Conservation (phyloP, 768 basidiomycete genomes). For the Tricholoma matsutake region DNA sequence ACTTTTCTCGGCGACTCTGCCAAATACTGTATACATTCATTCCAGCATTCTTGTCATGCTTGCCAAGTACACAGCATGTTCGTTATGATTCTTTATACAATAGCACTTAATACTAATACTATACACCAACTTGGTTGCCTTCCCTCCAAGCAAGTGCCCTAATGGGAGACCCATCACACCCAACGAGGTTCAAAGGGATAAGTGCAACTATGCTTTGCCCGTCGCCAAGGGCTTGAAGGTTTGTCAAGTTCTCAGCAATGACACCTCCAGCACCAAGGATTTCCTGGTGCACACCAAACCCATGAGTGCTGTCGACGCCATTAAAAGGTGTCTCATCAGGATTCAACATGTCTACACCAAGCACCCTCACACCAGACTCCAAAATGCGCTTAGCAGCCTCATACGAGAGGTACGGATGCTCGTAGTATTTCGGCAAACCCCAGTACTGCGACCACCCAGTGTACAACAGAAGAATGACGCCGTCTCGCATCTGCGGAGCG, state of each 20-base stretch:
- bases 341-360: conserved; percentile 64
- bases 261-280: conserved; percentile 60
- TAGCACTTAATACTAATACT: too few relatives aligned
- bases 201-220: conserved; percentile 42
- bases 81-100: too few relatives aligned
- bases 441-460: conserved; percentile 69
- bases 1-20: neutral
- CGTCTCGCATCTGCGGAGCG: conserved; percentile 35
- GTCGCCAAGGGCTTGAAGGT: conserved; percentile 41
- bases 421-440: conserved; percentile 46
- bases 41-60: neutral
- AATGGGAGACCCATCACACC: conserved; percentile 68
- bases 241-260: conserved; percentile 70
- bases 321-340: conserved; percentile 59
- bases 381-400: conserved; percentile 50
- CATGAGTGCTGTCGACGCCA: conserved; percentile 30
- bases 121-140: too few relatives aligned
- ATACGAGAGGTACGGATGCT: conserved; percentile 62
- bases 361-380: conserved; percentile 47
- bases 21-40: neutral
- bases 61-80: neutral
- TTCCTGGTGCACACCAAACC: conserved; percentile 54
- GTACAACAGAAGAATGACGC: conserved; percentile 50
- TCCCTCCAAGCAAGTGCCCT: conserved; percentile 55
- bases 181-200: conserved; percentile 54